phyloP scores from a whole-genome alignment of 2,329 filamentous ascomycete species.

The Cercospora sesami region DNA sequence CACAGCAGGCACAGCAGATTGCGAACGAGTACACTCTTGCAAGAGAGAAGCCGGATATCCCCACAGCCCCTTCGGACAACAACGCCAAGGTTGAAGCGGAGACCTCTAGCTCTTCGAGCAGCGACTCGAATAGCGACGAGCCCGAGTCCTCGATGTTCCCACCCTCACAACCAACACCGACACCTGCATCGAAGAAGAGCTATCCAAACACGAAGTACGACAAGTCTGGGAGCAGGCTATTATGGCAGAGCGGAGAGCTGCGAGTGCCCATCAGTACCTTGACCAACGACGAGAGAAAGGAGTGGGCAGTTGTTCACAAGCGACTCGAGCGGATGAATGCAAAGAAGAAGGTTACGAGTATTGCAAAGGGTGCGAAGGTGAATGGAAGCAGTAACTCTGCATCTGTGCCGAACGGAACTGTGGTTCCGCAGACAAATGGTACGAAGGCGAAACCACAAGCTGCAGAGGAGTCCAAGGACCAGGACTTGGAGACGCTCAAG shows the following conservation, averaged over 20 bases:
- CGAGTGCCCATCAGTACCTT: constrained; percentile 2
- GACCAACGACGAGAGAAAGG: constrained; percentile 14
- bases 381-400: neutral
- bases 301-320: constrained; percentile 5
- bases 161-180: constrained; percentile 9
- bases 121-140: neutral
- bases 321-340: constrained; percentile 13
- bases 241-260: constrained; percentile 13
- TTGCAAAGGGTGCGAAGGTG: neutral
- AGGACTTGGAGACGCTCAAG: constrained; percentile 30
- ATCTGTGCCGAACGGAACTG: neutral
- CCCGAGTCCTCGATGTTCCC: constrained; percentile 4
- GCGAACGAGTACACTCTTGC: constrained; percentile 21
- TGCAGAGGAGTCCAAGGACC: constrained; percentile 29
- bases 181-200: constrained; percentile 8
- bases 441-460: neutral
- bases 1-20: constrained; percentile 25
- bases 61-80: neutral
- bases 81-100: constrained; percentile 1
- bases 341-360: constrained; percentile 5
- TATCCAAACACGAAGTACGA: constrained; percentile 4
- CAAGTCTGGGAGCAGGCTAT: constrained; percentile 10
- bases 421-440: neutral
- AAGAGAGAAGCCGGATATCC: constrained; percentile 11
- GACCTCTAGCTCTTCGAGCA: neutral